These are phyloP conservation scores for Yarrowia alimentaria DNA, from an alignment of 805 yeast species.

Conservation along the genomic window DNA sequence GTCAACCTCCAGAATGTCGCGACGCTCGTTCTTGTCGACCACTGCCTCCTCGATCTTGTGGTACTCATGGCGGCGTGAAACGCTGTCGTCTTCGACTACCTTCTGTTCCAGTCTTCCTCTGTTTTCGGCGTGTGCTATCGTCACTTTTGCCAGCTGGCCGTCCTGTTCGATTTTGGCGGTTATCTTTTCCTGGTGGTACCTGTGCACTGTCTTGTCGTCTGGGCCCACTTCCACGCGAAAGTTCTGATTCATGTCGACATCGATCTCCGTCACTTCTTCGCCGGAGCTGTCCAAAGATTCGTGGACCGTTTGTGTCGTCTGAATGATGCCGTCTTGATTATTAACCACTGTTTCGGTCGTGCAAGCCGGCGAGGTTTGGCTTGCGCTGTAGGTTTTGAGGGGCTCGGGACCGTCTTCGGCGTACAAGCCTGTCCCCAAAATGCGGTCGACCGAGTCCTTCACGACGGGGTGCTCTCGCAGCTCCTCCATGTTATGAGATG, in stretches of 20 bases:
- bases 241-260: constrained; percentile 1
- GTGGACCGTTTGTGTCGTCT: background rate
- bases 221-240: background rate
- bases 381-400: no score
- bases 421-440: background rate
- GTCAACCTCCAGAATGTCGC: background rate
- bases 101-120: background rate
- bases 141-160: constrained; percentile 15
- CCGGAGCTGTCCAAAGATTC: background rate
- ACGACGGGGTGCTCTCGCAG: no score
- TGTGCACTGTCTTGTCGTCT: background rate
- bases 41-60: background rate
- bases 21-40: constrained; percentile 3
- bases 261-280: background rate
- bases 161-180: background rate
- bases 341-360: no score
- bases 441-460: constrained; percentile 1
- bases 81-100: background rate
- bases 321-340: background rate
- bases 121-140: background rate
- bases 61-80: background rate
- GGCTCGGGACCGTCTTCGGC: no score
- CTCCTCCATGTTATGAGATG: no score
- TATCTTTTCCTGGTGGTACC: background rate
- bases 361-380: no score